Evolutionary conservation across 306 rosid species (phyloP), one percentile per base, ranked within the genome.

Genomic region (Crotalaria pallida): DNA sequence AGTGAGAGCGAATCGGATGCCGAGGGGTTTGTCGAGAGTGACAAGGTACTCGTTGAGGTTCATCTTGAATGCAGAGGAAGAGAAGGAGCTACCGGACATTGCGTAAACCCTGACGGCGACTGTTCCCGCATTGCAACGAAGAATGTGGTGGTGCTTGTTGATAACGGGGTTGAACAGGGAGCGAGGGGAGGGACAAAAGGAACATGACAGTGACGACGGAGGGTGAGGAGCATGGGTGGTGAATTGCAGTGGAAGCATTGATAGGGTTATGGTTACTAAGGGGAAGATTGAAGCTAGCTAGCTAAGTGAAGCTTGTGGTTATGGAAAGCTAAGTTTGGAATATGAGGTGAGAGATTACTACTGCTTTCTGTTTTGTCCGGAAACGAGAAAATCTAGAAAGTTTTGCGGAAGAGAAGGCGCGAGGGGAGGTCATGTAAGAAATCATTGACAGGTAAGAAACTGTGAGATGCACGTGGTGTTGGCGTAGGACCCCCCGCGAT

Each of bases 1-100:
- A 2, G 94, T 84, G 71, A 93, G 86, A 18, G 94, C 97, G 76
- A 93, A 93, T 4, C 94, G 94, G 44, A 93, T 87, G 3, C 98
- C 98, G 5, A 93, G 85, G 10, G 96, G 98, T 52, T 85, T 90
- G 21, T 90, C 89, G 4, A 93, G 96, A 72, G 94, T 90, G 58
- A 93, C 94, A 74, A 93, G 80, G 76, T 90, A 93, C 83, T 93
- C 96, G 34, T 85, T 88, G 60, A 93, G 86, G 69, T 90, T 93
- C 89, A 90, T 90, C 85, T 81, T 90, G 71, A 82, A 81, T 2
- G 84, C 7, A 0, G 86, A 59, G 15, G 79, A 34, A 7, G 86
- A 34, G 10, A 84, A 59, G 9, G 85, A 53, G 19, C 44, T 18
- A 12, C 4, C 66, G 8, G 94, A 71, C 90, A 76, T 78, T 18